A percentile compares a stretch with the other conserved stretches of the same genome.
Conservation (phyloP, 148 eudicot species). For the Persicaria maculosa region DNA sequence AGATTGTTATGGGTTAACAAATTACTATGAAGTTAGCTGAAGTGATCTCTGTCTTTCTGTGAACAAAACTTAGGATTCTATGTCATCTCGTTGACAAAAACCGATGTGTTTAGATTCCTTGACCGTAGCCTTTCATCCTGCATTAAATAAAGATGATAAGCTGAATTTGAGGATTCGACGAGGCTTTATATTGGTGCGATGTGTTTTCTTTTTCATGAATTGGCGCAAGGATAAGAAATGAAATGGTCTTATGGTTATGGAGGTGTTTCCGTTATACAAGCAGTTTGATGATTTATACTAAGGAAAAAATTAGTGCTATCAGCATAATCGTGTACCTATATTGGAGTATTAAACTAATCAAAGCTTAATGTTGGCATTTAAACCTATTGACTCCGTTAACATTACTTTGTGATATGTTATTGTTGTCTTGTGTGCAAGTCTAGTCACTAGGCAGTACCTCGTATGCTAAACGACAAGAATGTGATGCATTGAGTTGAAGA, state of each 20-base stretch:
- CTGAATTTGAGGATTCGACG: neutral
- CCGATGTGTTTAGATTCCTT: neutral
- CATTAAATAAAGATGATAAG: neutral
- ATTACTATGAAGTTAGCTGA: neutral
- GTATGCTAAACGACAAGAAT: neutral
- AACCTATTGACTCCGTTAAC: neutral
- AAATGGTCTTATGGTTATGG: neutral
- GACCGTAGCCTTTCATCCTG: neutral
- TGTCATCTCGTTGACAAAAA: neutral
- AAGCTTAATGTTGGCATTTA: neutral
- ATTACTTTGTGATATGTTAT: neutral
- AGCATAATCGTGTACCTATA: neutral
- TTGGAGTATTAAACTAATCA: neutral
- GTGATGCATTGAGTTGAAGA: neutral
- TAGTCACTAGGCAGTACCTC: neutral
- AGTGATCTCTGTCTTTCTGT: neutral
- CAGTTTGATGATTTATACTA: neutral
- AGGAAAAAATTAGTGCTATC: neutral
- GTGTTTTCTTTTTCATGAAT: neutral
- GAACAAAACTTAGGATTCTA: neutral
- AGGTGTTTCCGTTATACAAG: neutral
- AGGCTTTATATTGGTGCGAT: neutral
- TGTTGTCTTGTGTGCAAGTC: slow-evolving; percentile 2
- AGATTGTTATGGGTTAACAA: neutral
- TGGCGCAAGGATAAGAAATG: neutral